A percentile compares a stretch with the other conserved stretches of the same genome.
Conservation (phyloP, 306 rosid genomes). For the Potentilla sterilis region DNA sequence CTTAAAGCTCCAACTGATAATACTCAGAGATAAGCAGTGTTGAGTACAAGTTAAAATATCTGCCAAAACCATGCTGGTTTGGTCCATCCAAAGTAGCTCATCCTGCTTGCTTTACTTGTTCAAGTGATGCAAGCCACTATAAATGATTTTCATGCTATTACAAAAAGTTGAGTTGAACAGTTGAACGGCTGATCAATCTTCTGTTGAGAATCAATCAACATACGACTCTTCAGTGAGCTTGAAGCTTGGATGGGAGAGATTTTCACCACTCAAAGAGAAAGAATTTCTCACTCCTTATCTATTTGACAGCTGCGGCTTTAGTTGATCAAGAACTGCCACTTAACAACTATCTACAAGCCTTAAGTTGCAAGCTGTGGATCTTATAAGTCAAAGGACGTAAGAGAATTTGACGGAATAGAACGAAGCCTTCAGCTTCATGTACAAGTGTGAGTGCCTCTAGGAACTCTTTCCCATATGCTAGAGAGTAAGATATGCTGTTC, state of each 20-base stretch:
- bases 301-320: not conserved
- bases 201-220: slow-evolving; percentile 8
- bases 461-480: not conserved
- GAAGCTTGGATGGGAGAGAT: not conserved
- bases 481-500: not conserved
- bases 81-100: not conserved
- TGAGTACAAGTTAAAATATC: not conserved
- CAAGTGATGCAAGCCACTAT: not conserved
- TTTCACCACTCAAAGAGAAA: not conserved
- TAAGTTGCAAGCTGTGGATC: not conserved
- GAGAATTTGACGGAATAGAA: no score
- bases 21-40: not conserved
- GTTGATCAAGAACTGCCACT: not conserved
- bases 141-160: not conserved
- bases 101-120: not conserved
- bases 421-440: not conserved
- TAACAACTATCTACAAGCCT: not conserved
- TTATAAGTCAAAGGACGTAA: not conserved
- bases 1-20: not conserved
- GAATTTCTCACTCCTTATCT: not conserved
- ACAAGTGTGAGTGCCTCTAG: not conserved
- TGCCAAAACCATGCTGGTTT: not conserved
- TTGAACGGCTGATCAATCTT: not conserved
- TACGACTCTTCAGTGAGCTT: not conserved
- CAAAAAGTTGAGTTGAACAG: not conserved